Evolutionary conservation across 495 filamentous ascomycete species (phyloP).

Genomic region (Talaromyces nanjingensis): DNA sequence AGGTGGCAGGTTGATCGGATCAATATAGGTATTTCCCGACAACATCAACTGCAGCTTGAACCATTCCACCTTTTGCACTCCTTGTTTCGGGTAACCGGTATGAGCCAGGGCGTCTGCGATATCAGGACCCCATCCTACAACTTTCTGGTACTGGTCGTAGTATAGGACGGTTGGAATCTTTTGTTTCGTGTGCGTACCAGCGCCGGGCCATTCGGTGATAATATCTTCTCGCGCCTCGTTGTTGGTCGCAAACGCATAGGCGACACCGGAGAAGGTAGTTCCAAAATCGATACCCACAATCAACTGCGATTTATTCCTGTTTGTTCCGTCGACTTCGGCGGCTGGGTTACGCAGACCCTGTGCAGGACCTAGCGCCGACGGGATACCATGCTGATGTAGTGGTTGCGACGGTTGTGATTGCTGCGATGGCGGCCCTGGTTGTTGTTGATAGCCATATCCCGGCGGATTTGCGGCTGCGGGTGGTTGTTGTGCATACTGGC

Average conservation of each 20-base stretch:
- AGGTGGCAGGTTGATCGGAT: conserved; percentile 72
- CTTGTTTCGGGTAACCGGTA: conserved; percentile 71
- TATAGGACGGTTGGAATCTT: conserved; percentile 81
- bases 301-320: conserved; percentile 62
- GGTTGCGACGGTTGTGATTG: conserved; percentile 11
- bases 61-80: conserved; percentile 79
- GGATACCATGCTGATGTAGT: conserved; percentile 35
- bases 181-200: conserved; percentile 70
- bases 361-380: conserved; percentile 26
- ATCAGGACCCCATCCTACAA: conserved; percentile 75
- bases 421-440: conserved; percentile 24
- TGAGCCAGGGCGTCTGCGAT: conserved; percentile 73
- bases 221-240: conserved; percentile 72
- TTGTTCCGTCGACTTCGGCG: conserved; percentile 81
- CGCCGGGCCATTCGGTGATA: conserved; percentile 74
- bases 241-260: conserved; percentile 73
- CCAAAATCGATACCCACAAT: conserved; percentile 73
- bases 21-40: conserved; percentile 74
- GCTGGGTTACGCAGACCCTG: conserved; percentile 42
- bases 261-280: conserved; percentile 73
- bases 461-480: conserved; percentile 41
- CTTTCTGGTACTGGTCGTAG: conserved; percentile 77
- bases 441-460: conserved; percentile 38
- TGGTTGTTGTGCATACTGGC: conserved; percentile 44
- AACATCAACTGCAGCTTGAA: conserved; percentile 80